Evolutionary conservation across 768 basidiomycete genomes (phyloP).

Genomic region (Pholiota conissans): DNA sequence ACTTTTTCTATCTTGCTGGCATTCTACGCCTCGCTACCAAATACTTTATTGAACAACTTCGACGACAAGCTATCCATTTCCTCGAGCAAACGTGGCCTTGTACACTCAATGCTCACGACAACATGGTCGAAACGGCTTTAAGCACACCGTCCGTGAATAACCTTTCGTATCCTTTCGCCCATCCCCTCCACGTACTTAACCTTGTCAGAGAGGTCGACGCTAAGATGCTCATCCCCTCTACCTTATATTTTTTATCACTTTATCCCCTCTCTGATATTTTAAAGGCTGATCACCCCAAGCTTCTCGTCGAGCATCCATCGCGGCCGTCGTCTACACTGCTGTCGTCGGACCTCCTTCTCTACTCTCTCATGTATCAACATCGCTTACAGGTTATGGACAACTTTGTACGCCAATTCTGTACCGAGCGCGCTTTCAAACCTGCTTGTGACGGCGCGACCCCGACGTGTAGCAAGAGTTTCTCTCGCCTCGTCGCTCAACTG

Average conservation of each 20-base stretch:
- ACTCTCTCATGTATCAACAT: constrained; percentile 59
- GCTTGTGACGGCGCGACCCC: constrained; percentile 30
- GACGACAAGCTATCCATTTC: constrained; percentile 49
- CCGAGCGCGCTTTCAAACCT: constrained; percentile 25
- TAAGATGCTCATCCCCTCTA: constrained; percentile 47
- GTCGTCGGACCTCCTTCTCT: constrained; percentile 43
- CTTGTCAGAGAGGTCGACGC: constrained; percentile 52
- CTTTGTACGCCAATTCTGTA: constrained; percentile 46
- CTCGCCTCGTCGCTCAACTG: constrained; percentile 40
- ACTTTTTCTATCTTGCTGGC: constrained; percentile 57
- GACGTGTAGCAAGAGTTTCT: constrained; percentile 42
- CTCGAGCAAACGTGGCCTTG: constrained; percentile 52
- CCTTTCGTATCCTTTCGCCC: constrained; percentile 57
- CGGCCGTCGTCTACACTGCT: constrained; percentile 45
- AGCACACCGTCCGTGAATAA: constrained; percentile 38
- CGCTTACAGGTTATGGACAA: constrained; percentile 47
- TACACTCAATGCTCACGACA: constrained; percentile 55
- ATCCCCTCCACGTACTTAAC: constrained; percentile 58
- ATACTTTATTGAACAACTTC: constrained; percentile 54
- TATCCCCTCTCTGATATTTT: constrained; percentile 52
- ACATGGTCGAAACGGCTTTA: constrained; percentile 52
- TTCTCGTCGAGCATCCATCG: constrained; percentile 46
- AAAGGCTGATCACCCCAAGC: constrained; percentile 52
- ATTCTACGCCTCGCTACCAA: constrained; percentile 61
- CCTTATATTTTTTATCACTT: constrained; percentile 57